Conservation (phyloP, 345 rosid genomes). For the Crucihimalaya himalaica region DNA sequence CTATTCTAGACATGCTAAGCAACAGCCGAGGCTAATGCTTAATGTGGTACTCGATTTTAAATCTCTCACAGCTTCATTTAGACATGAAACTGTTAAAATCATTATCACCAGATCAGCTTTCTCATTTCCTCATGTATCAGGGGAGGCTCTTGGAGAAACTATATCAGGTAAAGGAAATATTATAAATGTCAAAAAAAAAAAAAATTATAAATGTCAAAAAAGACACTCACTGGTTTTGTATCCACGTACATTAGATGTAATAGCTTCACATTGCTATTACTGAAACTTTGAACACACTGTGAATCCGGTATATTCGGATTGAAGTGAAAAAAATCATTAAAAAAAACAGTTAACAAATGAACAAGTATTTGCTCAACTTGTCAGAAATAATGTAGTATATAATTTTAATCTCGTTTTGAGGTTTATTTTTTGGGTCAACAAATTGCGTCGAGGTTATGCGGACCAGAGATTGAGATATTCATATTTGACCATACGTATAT, state of each 20-base stretch:
- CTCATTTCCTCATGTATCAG: slow-evolving; percentile 15
- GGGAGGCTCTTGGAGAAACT: not conserved
- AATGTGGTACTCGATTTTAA: not conserved
- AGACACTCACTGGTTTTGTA: slow-evolving; percentile 5
- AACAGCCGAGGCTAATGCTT: slow-evolving; percentile 30
- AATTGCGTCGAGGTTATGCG: no score
- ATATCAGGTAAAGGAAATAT: slow-evolving; percentile 12
- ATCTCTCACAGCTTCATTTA: slow-evolving; percentile 4
- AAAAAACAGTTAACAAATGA: not conserved
- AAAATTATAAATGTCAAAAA: not conserved
- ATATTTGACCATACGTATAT: no score
- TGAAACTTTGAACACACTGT: no score
- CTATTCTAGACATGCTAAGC: slow-evolving; percentile 67
- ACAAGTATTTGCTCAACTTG: no score
- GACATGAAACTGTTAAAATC: slow-evolving; percentile 2
- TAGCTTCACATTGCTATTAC: slow-evolving; percentile 1
- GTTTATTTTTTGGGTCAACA: no score
- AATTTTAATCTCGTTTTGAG: no score
- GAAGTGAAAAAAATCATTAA: not conserved
- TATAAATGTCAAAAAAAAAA: no score
- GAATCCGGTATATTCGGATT: no score
- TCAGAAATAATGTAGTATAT: no score
- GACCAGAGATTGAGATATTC: no score
- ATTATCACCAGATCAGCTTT: not conserved
- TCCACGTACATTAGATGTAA: not conserved